phyloP scores from a whole-genome alignment of 495 filamentous ascomycete genomes.

The Bryoglossum gracile region DNA sequence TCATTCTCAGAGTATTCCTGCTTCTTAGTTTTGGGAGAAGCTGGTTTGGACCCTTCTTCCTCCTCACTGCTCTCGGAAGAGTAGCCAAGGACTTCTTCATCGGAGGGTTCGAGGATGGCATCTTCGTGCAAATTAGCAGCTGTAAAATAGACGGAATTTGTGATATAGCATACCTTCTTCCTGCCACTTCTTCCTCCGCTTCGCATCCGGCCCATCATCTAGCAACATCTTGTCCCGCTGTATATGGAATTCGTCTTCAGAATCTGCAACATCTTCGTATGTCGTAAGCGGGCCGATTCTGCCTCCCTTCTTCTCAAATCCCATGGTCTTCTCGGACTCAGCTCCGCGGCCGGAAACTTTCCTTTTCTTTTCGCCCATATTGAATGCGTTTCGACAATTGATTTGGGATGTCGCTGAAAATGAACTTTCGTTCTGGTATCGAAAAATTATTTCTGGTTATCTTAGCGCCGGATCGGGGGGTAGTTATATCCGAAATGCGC shows the following conservation, averaged over 20 bases:
- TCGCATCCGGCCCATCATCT: constrained; percentile 70
- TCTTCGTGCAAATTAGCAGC: constrained; percentile 23
- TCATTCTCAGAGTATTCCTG: constrained; percentile 20
- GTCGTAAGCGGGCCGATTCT: constrained; percentile 52
- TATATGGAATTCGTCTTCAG: constrained; percentile 84
- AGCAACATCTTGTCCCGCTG: constrained; percentile 78
- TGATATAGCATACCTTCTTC: constrained; percentile 50
- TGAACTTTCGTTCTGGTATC: not conserved
- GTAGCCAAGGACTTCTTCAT: constrained; percentile 79
- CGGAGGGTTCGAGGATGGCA: constrained; percentile 57
- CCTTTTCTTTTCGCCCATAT: too few species aligned
- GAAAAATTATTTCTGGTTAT: constrained; percentile 13
- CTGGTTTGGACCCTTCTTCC: constrained; percentile 37
- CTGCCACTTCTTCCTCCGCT: constrained; percentile 58
- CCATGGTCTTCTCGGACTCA: constrained; percentile 35
- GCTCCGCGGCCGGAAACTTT: constrained; percentile 50
- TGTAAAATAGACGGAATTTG: not conserved
- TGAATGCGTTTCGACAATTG: too few species aligned
- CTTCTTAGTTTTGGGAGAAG: constrained; percentile 21
- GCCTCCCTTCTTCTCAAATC: constrained; percentile 44
- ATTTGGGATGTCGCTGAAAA: too few species aligned
- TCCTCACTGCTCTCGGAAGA: constrained; percentile 46
- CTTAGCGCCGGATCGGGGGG: constrained; percentile 4
- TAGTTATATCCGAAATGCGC: not conserved
- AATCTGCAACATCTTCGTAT: constrained; percentile 84